Conservation (phyloP, 1,139 yeast genomes). For the Pneumocystis oryctolagi region DNA sequence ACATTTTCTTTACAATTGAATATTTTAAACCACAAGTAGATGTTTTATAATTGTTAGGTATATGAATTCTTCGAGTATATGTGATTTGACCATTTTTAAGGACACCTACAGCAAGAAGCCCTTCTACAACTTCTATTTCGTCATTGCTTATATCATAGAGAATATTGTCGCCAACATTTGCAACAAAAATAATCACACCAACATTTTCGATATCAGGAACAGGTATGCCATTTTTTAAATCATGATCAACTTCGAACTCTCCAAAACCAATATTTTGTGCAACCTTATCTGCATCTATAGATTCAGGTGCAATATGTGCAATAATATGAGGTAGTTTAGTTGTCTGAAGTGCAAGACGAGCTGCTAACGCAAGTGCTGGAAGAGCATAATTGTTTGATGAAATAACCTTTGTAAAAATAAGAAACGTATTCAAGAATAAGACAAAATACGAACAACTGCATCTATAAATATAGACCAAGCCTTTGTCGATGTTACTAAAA, state of each 20-base stretch:
- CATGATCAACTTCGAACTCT: background rate
- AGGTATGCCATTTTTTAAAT: background rate
- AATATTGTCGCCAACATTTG: background rate
- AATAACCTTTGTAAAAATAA: background rate
- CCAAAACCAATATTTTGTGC: background rate
- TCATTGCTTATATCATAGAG: background rate
- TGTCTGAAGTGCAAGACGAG: background rate
- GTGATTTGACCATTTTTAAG: background rate
- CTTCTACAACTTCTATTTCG: background rate
- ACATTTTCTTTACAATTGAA: background rate
- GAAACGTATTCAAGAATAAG: background rate
- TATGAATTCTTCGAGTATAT: background rate
- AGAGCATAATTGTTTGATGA: background rate
- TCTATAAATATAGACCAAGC: background rate
- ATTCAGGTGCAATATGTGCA: background rate
- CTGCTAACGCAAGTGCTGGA: background rate
- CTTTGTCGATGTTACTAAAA: background rate
- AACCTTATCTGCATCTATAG: background rate
- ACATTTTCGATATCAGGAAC: background rate
- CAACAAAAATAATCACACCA: background rate
- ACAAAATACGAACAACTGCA: background rate
- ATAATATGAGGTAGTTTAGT: background rate
- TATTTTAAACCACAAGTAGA: background rate
- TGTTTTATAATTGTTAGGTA: background rate
- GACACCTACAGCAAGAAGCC: background rate